Base-by-base conservation (phyloP, 352 stramenopile genomes). In the Phytophthora syringae region DNA sequence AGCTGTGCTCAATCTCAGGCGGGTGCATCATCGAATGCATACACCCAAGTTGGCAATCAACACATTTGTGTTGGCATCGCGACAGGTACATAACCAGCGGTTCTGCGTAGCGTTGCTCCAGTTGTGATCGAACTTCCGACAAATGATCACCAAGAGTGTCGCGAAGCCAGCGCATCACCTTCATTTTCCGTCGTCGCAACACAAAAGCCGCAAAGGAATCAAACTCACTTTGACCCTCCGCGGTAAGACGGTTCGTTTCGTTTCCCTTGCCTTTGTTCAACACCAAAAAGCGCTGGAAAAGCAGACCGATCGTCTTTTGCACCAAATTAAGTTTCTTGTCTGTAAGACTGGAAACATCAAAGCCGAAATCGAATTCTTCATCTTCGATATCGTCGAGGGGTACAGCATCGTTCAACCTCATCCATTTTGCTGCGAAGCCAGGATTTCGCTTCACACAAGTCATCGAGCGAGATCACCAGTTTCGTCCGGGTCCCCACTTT, bases 31-130 rank as follows among this genome's bases (percentile, higher is more conserved):
- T 61, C 2, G 74, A 67, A 6, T 84, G 71, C 74, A 88, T 79
- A 25, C 81, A 90, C 0, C 81, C 81, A 10, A 90, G 56, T 22
- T 77, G 72, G 15, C 77, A 90, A 0, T 51, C 9, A 1, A 37
- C 49, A 30, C 81, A 90, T 18, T 30, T 60, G 40, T 82, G 67
- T 20, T 76, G 52, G 52, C 81, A 90, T 3, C 79, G 79, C 12
- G 57, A 53, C 25, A 86, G 51, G n/a, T 81, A 76, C 7, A 51
- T 45, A 10, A 52, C n/a, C 2, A 64, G 36, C 7, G 22, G 34
- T 15, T 57, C 57, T 7, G 10, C 57, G 16, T 39, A 58, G 4
- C 20, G 36, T 28, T 64, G 32, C 47, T 64, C 57, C 6, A 58
- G n/a, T 12, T 68, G 49, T 30, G 44, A 28, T n/a, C 61, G 47